These are phyloP conservation scores for Gyrodon lividus DNA, from an alignment of 768 basidiomycete species.

Conservation along the genomic window DNA sequence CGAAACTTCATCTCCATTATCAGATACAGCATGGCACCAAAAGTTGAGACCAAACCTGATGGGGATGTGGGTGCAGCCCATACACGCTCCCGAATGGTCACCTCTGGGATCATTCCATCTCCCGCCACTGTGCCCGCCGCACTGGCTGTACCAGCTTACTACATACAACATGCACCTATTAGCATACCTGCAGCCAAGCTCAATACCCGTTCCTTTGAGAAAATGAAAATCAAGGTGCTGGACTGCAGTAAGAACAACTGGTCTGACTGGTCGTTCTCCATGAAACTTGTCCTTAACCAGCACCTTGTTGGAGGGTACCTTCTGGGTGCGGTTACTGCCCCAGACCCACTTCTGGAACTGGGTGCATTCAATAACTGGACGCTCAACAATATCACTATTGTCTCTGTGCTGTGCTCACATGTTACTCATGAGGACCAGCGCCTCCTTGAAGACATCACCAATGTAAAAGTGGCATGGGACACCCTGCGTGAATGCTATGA, in stretches of 20 bases:
- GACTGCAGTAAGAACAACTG: background rate
- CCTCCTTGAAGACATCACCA: conserved; percentile 9
- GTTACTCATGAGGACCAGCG: background rate
- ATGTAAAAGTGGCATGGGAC: conserved; percentile 2
- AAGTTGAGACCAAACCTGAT: background rate
- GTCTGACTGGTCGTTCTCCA: background rate
- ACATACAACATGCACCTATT: background rate
- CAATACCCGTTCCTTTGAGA: background rate
- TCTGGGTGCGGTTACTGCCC: background rate
- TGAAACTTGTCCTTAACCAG: background rate
- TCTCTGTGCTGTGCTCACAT: background rate
- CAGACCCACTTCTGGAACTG: background rate
- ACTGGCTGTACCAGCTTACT: background rate
- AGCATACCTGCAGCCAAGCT: background rate
- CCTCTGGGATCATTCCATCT: too few relatives aligned
- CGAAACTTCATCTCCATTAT: background rate
- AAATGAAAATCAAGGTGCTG: background rate
- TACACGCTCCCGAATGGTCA: background rate
- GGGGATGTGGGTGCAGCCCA: background rate
- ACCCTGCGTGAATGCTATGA: conserved; percentile 10
- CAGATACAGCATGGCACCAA: background rate
- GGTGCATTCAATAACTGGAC: background rate
- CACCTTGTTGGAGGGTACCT: background rate
- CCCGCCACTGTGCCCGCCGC: background rate
- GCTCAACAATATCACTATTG: conserved; percentile 3